Conservation (phyloP, 1,139 yeast genomes). For the Protomyces pachydermus region DNA sequence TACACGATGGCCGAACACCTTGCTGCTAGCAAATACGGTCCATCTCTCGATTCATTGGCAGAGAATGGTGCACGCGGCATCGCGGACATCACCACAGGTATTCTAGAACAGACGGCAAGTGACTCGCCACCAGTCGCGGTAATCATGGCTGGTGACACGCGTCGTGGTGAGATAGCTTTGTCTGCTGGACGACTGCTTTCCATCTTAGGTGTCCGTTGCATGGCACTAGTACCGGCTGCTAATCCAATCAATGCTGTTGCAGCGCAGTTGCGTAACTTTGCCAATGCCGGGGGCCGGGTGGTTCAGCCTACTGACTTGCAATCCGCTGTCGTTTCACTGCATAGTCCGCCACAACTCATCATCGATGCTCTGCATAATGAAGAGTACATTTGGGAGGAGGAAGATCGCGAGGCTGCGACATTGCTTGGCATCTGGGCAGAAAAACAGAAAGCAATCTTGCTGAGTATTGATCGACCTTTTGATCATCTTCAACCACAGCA, state of each 20-base stretch:
- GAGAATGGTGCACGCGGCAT: not conserved
- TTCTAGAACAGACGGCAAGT: not conserved
- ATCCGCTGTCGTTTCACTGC: not conserved
- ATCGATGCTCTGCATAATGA: not conserved
- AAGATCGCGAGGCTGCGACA: not conserved
- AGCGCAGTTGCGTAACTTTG: not conserved
- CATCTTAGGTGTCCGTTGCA: constrained; percentile 4
- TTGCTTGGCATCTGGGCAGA: not conserved
- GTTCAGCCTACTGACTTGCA: not conserved
- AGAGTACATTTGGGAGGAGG: not conserved
- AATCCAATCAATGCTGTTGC: not conserved
- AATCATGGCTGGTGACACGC: constrained; percentile 3
- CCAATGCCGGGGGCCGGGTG: constrained; percentile 3
- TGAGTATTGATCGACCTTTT: not conserved
- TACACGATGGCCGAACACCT: not conserved
- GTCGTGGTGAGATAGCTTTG: constrained; percentile 1
- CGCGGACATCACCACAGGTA: not conserved
- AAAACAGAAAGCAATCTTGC: not conserved
- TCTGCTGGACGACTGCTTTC: constrained; percentile 11
- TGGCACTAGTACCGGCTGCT: constrained; percentile 2
- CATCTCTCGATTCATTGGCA: not conserved
- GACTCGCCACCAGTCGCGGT: not conserved
- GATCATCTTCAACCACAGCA: not conserved
- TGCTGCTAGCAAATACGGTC: not conserved
- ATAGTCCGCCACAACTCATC: not conserved